Conservation (phyloP, 257 asterid genomes). For the Primulina huaijiensis region DNA sequence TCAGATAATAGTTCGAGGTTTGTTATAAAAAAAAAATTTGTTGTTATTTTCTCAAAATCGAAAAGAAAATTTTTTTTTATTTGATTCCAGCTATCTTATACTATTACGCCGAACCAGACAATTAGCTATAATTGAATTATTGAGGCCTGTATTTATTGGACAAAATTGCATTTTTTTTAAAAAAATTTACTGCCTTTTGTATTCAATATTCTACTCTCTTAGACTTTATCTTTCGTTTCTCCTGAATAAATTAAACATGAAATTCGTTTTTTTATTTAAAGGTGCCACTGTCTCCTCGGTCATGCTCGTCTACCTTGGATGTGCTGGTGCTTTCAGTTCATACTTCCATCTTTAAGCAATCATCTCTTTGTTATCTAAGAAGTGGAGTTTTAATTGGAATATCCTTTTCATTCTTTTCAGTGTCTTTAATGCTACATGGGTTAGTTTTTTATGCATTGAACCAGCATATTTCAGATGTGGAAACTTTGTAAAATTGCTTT, state of each 20-base stretch:
- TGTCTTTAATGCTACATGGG: constrained; percentile 1
- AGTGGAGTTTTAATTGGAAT: background rate
- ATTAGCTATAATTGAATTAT: background rate
- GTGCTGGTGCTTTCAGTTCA: constrained; percentile 3
- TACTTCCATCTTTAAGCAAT: constrained; percentile 9
- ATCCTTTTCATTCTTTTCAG: constrained; percentile 8
- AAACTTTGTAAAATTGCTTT: constrained; percentile 23
- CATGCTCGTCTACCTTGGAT: too few relatives aligned
- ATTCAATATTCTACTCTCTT: background rate
- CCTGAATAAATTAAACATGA: background rate
- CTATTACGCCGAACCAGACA: background rate
- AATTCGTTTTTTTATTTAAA: too few relatives aligned
- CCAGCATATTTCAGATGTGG: constrained; percentile 6
- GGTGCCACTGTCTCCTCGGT: too few relatives aligned
- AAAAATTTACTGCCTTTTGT: background rate
- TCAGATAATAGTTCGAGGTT: background rate
- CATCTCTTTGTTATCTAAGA: background rate
- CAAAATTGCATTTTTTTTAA: too few relatives aligned
- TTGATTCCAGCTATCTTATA: background rate
- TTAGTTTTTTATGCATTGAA: constrained; percentile 2
- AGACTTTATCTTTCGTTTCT: background rate
- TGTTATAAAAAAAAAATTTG: too few relatives aligned
- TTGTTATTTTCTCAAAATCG: background rate
- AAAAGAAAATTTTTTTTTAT: background rate
- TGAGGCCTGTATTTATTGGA: background rate